phyloP scores from a whole-genome alignment of 331 rosid genomes.

The Acacia pycnantha region DNA sequence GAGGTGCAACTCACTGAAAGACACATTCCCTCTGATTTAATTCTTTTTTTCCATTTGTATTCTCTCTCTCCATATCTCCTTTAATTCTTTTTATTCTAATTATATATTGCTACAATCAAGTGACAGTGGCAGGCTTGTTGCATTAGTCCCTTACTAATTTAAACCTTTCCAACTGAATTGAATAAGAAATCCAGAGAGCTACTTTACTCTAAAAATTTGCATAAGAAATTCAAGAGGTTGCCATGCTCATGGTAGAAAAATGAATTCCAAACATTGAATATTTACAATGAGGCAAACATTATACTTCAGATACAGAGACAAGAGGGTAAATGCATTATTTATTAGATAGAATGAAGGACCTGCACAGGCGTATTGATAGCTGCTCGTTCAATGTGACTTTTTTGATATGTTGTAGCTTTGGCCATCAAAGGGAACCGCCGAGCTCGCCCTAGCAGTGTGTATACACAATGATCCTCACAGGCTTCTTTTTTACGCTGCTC shows the following conservation, averaged over 20 bases:
- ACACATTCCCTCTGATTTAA: not conserved
- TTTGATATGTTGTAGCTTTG: constrained; percentile 56
- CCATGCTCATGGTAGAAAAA: not conserved
- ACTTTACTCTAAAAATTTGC: not conserved
- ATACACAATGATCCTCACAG: constrained; percentile 41
- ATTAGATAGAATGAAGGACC: constrained; percentile 44
- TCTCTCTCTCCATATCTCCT: not conserved
- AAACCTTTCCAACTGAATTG: not conserved
- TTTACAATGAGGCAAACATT: constrained; percentile 3
- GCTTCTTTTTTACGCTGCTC: constrained; percentile 76
- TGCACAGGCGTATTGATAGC: constrained; percentile 98
- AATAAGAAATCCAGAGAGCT: not conserved
- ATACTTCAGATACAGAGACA: constrained; percentile 15
- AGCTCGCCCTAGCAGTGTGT: constrained; percentile 83
- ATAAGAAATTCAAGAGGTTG: constrained; percentile 5
- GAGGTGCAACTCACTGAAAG: not conserved
- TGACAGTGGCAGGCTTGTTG: not conserved
- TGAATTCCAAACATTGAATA: not conserved
- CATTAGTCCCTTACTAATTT: not conserved
- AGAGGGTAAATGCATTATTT: constrained; percentile 14
- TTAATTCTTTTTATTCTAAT: not conserved
- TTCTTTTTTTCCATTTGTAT: not conserved
- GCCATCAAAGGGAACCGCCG: constrained; percentile 75
- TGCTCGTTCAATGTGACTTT: constrained; percentile 93
- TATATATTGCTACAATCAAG: not conserved